These are phyloP conservation scores for Hevea brasiliensis DNA, from an alignment of 345 rosid genomes.

Conservation along the genomic window DNA sequence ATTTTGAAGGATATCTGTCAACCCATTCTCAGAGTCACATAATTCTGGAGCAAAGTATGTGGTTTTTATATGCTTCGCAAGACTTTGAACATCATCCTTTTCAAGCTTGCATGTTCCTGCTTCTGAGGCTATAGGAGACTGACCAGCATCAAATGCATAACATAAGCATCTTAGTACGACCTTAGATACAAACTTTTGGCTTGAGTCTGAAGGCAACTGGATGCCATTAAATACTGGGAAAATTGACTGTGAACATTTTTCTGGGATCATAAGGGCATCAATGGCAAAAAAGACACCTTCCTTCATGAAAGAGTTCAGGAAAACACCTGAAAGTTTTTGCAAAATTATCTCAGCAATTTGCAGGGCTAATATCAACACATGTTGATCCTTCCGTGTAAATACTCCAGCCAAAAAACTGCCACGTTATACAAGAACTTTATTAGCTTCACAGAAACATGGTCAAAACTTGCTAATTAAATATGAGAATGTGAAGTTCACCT, in stretches of 20 bases:
- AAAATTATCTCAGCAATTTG: slow-evolving; percentile 67
- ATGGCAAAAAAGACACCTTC: slow-evolving; percentile 87
- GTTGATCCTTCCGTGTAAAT: slow-evolving; percentile 77
- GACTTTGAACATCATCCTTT: slow-evolving; percentile 57
- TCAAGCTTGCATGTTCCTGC: slow-evolving; percentile 59
- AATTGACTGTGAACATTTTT: slow-evolving; percentile 46
- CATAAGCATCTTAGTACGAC: slow-evolving; percentile 75
- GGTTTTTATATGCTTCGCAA: slow-evolving; percentile 63
- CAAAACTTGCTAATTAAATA: not conserved
- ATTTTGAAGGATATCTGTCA: slow-evolving; percentile 77
- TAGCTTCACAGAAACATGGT: slow-evolving; percentile 12
- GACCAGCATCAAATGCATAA: slow-evolving; percentile 53
- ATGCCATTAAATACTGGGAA: slow-evolving; percentile 44
- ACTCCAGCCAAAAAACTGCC: slow-evolving; percentile 90
- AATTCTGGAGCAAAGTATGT: slow-evolving; percentile 61
- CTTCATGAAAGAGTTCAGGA: slow-evolving; percentile 67
- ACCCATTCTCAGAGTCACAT: slow-evolving; percentile 58
- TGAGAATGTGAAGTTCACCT: slow-evolving; percentile 48
- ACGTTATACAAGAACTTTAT: slow-evolving; percentile 18
- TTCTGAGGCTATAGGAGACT: slow-evolving; percentile 41
- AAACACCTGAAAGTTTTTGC: slow-evolving; percentile 61
- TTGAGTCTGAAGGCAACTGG: slow-evolving; percentile 46
- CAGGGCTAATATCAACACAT: slow-evolving; percentile 67
- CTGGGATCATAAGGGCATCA: slow-evolving; percentile 57
- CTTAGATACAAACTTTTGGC: slow-evolving; percentile 47